phyloP scores from a whole-genome alignment of 352 stramenopile genomes.

The Peronospora belbahrii region DNA sequence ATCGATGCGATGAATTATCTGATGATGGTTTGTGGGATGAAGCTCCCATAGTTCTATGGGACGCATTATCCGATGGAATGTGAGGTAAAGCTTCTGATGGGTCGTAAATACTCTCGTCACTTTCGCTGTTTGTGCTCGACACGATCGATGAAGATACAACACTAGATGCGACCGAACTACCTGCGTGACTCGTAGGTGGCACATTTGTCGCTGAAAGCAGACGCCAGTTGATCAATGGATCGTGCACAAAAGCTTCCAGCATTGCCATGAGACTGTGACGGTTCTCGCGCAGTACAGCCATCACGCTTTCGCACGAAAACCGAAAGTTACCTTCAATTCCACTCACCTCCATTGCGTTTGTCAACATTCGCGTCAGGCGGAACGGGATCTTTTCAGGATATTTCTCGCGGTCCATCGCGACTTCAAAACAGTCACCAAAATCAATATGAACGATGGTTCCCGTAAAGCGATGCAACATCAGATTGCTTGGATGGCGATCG shows the following conservation, averaged over 20 bases:
- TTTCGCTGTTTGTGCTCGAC: conserved; percentile 24
- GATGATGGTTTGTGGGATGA: no score
- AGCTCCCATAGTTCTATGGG: no score
- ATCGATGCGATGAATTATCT: background rate
- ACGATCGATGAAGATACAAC: conserved; percentile 28
- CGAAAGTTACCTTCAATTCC: conserved; percentile 98
- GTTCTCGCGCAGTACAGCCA: conserved; percentile 96
- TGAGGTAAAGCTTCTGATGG: conserved; percentile 16
- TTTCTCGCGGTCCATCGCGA: conserved; percentile 98
- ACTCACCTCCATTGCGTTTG: conserved; percentile 97
- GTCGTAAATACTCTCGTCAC: conserved; percentile 18
- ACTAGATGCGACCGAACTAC: conserved; percentile 23
- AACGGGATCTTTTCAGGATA: conserved; percentile 99
- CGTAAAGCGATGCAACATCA: conserved; percentile 98
- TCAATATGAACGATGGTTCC: conserved; percentile 96
- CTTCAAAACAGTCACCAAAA: conserved; percentile 97
- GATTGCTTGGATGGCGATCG: conserved; percentile 98
- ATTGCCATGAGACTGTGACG: conserved; percentile 97
- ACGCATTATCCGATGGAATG: conserved; percentile 1
- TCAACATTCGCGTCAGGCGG: conserved; percentile 97
- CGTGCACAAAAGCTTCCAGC: conserved; percentile 99
- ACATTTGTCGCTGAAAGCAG: conserved; percentile 72
- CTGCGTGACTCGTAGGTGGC: conserved; percentile 31
- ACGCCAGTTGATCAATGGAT: conserved; percentile 97
- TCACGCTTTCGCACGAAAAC: conserved; percentile 95